These are phyloP conservation scores for Saksenaea vasiformis DNA, from an alignment of 371 early-diverging fungal genomes.

Conservation along the genomic window DNA sequence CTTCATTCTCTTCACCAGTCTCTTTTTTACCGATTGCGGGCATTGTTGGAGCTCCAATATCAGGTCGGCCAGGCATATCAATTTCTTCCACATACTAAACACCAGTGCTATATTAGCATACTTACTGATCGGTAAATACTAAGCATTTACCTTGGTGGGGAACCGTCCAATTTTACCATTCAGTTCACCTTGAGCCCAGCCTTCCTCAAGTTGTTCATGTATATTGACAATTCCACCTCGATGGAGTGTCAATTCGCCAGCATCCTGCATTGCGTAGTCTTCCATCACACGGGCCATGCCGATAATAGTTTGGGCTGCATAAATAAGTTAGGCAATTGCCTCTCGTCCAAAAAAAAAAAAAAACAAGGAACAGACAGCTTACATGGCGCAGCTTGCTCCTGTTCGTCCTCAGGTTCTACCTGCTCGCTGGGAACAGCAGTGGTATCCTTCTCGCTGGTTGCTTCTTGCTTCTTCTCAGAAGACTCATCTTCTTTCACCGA, in stretches of 20 bases:
- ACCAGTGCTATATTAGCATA: slow-evolving; percentile 6
- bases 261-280: slow-evolving; percentile 69
- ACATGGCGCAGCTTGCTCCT: slow-evolving; percentile 5
- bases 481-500: slow-evolving; percentile 6
- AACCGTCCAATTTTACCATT: slow-evolving; percentile 71
- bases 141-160: slow-evolving; percentile 59
- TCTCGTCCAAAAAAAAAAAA: background rate
- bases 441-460: background rate
- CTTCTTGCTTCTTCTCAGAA: background rate
- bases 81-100: slow-evolving; percentile 33
- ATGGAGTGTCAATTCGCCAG: slow-evolving; percentile 67
- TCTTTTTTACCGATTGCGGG: slow-evolving; percentile 15
- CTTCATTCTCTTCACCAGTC: slow-evolving; percentile 26
- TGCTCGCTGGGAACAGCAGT: slow-evolving; percentile 7
- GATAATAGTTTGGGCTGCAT: slow-evolving; percentile 29
- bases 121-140: slow-evolving; percentile 21
- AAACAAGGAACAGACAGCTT: background rate
- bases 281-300: slow-evolving; percentile 65
- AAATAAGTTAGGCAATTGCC: background rate
- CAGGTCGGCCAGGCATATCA: slow-evolving; percentile 54
- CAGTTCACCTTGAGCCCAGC: slow-evolving; percentile 73
- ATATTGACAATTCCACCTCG: slow-evolving; percentile 70
- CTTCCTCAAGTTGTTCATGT: slow-evolving; percentile 61
- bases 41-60: slow-evolving; percentile 30
- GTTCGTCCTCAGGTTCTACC: slow-evolving; percentile 8